Evolutionary conservation across 2,329 filamentous ascomycete genomes (phyloP).

Genomic region (Colletotrichum acutatum): DNA sequence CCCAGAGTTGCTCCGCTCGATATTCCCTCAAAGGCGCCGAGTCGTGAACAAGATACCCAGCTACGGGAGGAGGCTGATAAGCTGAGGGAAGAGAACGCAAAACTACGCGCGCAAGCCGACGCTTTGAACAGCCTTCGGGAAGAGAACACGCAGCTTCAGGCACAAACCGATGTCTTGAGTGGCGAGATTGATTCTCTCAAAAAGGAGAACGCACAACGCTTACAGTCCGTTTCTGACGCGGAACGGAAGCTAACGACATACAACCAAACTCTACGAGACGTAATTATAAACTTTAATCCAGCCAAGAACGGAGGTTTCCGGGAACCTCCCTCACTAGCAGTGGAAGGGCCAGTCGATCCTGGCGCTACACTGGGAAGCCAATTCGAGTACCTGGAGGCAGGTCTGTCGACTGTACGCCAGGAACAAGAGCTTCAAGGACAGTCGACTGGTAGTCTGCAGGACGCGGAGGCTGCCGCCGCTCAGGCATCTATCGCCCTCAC

Average conservation of each 20-base stretch:
- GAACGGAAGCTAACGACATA: conserved; percentile 75
- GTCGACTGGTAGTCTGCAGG: conserved; percentile 36
- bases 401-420: conserved; percentile 68
- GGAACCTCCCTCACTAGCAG: conserved; percentile 48
- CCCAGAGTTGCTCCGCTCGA: conserved; percentile 60
- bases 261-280: conserved; percentile 73
- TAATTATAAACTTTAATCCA: conserved; percentile 73
- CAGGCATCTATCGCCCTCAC: conserved; percentile 41
- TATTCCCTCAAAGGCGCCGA: conserved; percentile 68
- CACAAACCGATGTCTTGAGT: conserved; percentile 46
- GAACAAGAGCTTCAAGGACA: conserved; percentile 62
- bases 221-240: conserved; percentile 67
- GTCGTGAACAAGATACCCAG: conserved; percentile 63
- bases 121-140: conserved; percentile 43
- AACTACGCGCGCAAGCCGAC: conserved; percentile 48
- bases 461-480: conserved; percentile 40
- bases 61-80: conserved; percentile 60
- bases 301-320: conserved; percentile 59
- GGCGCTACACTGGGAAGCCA: conserved; percentile 61
- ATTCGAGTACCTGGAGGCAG: conserved; percentile 77
- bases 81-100: conserved; percentile 58
- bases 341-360: not conserved
- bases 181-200: conserved; percentile 51
- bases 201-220: conserved; percentile 49
- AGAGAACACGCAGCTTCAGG: conserved; percentile 45